Percentiles rank a stretch among this genome's conserved stretches.
phyloP scores from a whole-genome alignment of 2,329 filamentous ascomycete genomes.

The Dactylonectria estremocensis region DNA sequence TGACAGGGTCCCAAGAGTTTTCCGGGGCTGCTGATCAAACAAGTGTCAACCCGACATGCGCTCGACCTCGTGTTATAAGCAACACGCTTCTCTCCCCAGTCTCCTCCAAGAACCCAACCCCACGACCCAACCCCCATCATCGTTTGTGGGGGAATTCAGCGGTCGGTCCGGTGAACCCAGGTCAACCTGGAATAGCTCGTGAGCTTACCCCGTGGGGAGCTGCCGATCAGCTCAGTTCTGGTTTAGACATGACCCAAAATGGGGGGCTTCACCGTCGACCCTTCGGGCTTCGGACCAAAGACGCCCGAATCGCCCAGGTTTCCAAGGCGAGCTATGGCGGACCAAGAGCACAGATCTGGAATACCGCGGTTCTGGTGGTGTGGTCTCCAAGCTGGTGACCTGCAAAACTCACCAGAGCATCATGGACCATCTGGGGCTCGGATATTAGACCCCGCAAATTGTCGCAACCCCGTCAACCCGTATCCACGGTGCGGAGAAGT shows the following conservation, averaged over 20 bases:
- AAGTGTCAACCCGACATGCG: background rate
- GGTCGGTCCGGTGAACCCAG: constrained; percentile 21
- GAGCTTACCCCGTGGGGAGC: constrained; percentile 45
- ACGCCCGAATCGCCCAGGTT: constrained; percentile 20
- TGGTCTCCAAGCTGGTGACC: background rate
- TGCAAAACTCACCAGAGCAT: constrained; percentile 6
- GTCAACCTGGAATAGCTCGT: constrained; percentile 28
- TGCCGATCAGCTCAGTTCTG: constrained; percentile 40
- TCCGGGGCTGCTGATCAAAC: constrained; percentile 21
- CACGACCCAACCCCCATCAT: constrained; percentile 38
- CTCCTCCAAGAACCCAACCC: constrained; percentile 19
- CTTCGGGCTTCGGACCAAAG: constrained; percentile 41
- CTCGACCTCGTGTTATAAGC: constrained; percentile 34
- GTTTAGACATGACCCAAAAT: constrained; percentile 35
- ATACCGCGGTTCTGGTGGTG: background rate
- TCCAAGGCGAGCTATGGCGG: background rate
- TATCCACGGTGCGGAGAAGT: constrained; percentile 30
- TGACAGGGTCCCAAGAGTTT: constrained; percentile 8
- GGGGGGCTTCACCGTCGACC: constrained; percentile 28
- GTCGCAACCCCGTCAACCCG: no score
- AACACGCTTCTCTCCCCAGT: background rate
- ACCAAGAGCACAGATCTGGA: constrained; percentile 1
- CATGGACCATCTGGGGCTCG: constrained; percentile 7
- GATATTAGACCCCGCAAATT: constrained; percentile 29
- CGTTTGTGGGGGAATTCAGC: constrained; percentile 39